Evolutionary conservation across 768 basidiomycete genomes (phyloP).

Genomic region (Pleurotus giganteus): DNA sequence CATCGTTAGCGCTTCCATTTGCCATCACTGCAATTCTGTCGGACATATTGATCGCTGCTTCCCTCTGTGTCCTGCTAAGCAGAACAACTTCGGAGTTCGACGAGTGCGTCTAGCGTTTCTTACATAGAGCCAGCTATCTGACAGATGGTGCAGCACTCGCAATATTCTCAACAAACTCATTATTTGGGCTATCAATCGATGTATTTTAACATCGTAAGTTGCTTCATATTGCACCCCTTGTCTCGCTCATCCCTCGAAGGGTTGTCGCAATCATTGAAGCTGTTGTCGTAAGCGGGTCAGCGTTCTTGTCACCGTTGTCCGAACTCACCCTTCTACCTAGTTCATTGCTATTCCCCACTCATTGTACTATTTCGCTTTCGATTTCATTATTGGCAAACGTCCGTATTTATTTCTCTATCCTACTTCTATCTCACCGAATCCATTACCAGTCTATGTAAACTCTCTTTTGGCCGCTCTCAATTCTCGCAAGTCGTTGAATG

Average conservation of each 20-base stretch:
- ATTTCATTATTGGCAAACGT: constrained; percentile 54
- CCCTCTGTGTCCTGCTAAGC: constrained; percentile 40
- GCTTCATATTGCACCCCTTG: not conserved
- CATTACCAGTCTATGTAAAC: constrained; percentile 41
- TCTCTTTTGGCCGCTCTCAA: constrained; percentile 45
- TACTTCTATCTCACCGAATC: too few species aligned
- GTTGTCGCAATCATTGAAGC: constrained; percentile 37
- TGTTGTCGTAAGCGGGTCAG: constrained; percentile 26
- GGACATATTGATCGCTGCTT: constrained; percentile 42
- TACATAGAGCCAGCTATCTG: not conserved
- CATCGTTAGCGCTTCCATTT: constrained; percentile 36
- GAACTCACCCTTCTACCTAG: constrained; percentile 15
- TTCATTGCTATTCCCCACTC: constrained; percentile 40
- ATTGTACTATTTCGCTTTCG: constrained; percentile 46
- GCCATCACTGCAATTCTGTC: constrained; percentile 42
- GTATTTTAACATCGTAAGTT: constrained; percentile 49
- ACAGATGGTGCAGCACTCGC: constrained; percentile 27
- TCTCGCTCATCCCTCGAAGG: constrained; percentile 20
- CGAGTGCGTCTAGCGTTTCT: constrained; percentile 19
- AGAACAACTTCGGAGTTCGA: constrained; percentile 37
- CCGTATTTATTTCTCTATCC: constrained; percentile 13
- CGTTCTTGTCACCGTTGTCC: not conserved
- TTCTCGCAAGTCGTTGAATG: constrained; percentile 32
- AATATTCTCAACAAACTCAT: constrained; percentile 43
- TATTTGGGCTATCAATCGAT: constrained; percentile 48